phyloP scores from a whole-genome alignment of 1,139 yeast genomes.

The Taphrina betulina region DNA sequence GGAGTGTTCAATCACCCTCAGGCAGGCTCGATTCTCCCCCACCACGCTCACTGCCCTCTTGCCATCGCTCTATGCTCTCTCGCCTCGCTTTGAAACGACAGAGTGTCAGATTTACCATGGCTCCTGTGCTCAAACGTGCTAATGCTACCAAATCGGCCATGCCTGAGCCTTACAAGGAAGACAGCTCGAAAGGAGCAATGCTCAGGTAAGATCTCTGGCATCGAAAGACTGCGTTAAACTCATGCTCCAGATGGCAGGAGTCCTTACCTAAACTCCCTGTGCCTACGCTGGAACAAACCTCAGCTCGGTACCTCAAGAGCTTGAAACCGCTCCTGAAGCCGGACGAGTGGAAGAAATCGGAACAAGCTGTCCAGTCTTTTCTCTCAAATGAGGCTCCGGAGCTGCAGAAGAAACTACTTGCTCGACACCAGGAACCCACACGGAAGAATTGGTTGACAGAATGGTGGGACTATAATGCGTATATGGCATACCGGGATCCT shows the following conservation, averaged over 20 bases:
- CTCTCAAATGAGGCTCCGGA: constrained; percentile 62
- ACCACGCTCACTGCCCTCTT: too few relatives aligned
- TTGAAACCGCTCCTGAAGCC: constrained; percentile 66
- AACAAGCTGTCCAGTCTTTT: constrained; percentile 64
- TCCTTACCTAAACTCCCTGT: constrained; percentile 84
- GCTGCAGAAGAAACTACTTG: constrained; percentile 65
- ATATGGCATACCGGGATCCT: constrained; percentile 87
- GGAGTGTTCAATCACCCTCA: too few relatives aligned
- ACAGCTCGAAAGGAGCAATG: constrained; percentile 29
- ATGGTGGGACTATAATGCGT: constrained; percentile 95
- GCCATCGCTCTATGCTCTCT: constrained; percentile 14
- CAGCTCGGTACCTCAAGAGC: constrained; percentile 65
- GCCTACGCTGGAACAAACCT: constrained; percentile 73
- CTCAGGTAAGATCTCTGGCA: constrained; percentile 11
- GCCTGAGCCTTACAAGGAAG: constrained; percentile 28
- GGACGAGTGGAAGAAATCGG: constrained; percentile 58
- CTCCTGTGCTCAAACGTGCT: constrained; percentile 16
- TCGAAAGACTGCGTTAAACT: neutral
- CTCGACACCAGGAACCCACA: constrained; percentile 56
- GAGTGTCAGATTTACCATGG: constrained; percentile 7
- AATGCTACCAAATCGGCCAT: constrained; percentile 21
- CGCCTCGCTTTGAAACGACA: constrained; percentile 16
- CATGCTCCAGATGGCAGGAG: constrained; percentile 56
- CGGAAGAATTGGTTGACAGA: constrained; percentile 84
- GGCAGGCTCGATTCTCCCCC: too few relatives aligned